Evolutionary conservation across 129 eudicot genomes (phyloP).

Genomic region (Deinandra increscens): DNA sequence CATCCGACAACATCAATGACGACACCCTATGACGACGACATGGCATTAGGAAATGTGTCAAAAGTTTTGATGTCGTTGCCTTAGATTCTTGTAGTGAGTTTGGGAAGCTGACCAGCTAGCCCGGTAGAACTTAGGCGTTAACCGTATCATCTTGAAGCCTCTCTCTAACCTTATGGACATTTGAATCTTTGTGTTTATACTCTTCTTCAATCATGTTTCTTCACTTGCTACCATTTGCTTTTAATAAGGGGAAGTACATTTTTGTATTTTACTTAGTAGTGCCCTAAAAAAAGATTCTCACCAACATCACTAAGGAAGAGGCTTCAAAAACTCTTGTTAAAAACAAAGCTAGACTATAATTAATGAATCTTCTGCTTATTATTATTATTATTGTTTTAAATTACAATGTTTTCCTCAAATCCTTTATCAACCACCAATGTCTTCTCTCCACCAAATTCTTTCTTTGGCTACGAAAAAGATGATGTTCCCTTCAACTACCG

Average conservation of each 20-base stretch:
- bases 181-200: too few relatives aligned
- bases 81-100: too few relatives aligned
- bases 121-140: too few relatives aligned
- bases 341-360: slow-evolving; percentile 1
- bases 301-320: background rate
- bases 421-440: slow-evolving; percentile 10
- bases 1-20: too few relatives aligned
- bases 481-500: slow-evolving; percentile 19
- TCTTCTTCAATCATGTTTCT: background rate
- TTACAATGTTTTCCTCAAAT: slow-evolving; percentile 27
- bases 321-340: background rate
- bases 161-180: too few relatives aligned
- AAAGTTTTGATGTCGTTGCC: too few relatives aligned
- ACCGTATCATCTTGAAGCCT: too few relatives aligned
- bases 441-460: slow-evolving; percentile 11
- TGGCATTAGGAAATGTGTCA: too few relatives aligned
- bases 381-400: background rate
- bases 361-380: background rate
- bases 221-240: background rate
- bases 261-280: background rate
- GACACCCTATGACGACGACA: too few relatives aligned
- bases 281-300: background rate
- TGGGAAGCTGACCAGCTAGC: too few relatives aligned
- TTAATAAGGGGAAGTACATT: background rate
- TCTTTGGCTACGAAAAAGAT: slow-evolving; percentile 9